phyloP scores from a whole-genome alignment of 192 early-diverging fungal species.

The Dissophora ornata region DNA sequence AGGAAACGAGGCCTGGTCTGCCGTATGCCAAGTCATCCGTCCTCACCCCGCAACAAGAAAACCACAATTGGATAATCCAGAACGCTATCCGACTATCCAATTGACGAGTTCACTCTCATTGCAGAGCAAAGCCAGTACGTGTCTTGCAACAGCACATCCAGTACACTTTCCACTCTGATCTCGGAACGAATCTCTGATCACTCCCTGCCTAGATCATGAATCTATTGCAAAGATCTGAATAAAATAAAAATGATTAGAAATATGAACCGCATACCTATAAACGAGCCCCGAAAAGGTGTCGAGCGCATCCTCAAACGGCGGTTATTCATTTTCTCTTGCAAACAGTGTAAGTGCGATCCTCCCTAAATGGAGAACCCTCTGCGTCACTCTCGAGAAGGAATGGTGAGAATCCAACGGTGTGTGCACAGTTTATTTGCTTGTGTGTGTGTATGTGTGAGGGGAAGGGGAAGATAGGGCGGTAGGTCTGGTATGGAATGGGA shows the following conservation, averaged over 20 bases:
- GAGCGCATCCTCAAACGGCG: slow-evolving; percentile 57
- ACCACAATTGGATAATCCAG: too few relatives aligned
- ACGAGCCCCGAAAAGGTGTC: slow-evolving; percentile 49
- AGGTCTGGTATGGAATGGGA: too few relatives aligned
- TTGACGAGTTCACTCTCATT: too few relatives aligned
- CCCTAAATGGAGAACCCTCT: slow-evolving; percentile 44
- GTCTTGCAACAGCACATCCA: too few relatives aligned
- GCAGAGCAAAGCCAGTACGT: too few relatives aligned
- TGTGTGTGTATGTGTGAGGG: not conserved
- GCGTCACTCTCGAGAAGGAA: slow-evolving; percentile 56
- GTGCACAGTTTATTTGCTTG: slow-evolving; percentile 55
- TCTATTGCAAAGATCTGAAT: not conserved
- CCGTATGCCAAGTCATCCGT: too few relatives aligned
- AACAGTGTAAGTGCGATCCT: slow-evolving; percentile 56
- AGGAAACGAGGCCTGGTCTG: too few relatives aligned
- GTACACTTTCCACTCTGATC: too few relatives aligned
- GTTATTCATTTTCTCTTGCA: slow-evolving; percentile 45
- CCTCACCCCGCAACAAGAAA: too few relatives aligned
- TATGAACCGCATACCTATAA: slow-evolving; percentile 55
- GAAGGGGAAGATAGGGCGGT: not conserved
- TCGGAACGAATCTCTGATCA: too few relatives aligned
- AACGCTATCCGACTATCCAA: too few relatives aligned
- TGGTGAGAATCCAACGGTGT: slow-evolving; percentile 51
- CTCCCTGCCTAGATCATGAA: too few relatives aligned
- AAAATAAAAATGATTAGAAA: slow-evolving; percentile 7